A percentile compares a stretch with the other conserved stretches of the same genome.
phyloP scores from a whole-genome alignment of 257 asterid genomes.

The Salvia hispanica region DNA sequence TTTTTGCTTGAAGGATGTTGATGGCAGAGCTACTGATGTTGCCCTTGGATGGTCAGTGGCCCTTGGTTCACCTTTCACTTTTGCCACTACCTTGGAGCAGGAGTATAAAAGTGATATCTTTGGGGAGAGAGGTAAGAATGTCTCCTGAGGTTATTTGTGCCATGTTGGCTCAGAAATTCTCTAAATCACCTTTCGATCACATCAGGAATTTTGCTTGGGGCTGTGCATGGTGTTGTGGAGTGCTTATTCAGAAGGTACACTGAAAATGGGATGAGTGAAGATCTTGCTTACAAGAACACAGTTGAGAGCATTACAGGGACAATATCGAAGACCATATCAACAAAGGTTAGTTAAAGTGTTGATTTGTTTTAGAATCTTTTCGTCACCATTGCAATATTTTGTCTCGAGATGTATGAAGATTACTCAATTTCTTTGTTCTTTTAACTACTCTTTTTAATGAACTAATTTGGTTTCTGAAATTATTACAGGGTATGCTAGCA shows the following conservation, averaged over 20 bases:
- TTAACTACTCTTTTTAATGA: constrained; percentile 12
- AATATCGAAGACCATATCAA: constrained; percentile 83
- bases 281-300: constrained; percentile 90
- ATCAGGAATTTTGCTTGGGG: constrained; percentile 92
- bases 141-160: not conserved
- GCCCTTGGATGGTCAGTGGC: constrained; percentile 99
- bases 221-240: constrained; percentile 96
- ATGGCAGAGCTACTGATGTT: constrained; percentile 96
- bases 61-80: constrained; percentile 96
- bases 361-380: not conserved
- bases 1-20: constrained; percentile 62
- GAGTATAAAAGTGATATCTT: constrained; percentile 94
- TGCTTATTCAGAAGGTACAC: constrained; percentile 90
- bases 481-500: constrained; percentile 85
- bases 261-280: constrained; percentile 87
- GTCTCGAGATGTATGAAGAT: not conserved
- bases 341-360: constrained; percentile 54
- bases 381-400: not conserved
- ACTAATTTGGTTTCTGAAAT: not conserved
- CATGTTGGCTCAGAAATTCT: constrained; percentile 1
- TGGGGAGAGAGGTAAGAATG: constrained; percentile 81
- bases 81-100: constrained; percentile 86
- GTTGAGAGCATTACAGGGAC: constrained; percentile 90
- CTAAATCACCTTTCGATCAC: constrained; percentile 28
- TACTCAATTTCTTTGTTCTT: not conserved